These are phyloP conservation scores for Rasamsonia emersonii DNA, from an alignment of 2,329 filamentous ascomycete genomes.

Conservation along the genomic window DNA sequence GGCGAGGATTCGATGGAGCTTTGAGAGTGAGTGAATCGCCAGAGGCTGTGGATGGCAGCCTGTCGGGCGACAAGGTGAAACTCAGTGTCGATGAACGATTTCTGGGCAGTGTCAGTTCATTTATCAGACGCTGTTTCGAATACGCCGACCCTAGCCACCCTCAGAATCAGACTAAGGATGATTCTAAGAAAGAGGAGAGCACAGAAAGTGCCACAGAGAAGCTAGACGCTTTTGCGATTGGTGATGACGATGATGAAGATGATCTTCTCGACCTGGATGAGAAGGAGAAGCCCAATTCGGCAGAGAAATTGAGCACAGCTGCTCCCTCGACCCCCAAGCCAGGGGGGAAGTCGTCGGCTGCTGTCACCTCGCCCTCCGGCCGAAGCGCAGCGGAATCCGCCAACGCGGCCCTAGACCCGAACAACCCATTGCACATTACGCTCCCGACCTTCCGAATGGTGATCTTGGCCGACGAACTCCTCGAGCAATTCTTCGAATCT, in stretches of 20 bases:
- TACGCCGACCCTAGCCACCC: conserved; percentile 90
- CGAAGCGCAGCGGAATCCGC: conserved; percentile 66
- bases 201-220: conserved; percentile 29
- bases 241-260: conserved; percentile 58
- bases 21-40: conserved; percentile 57
- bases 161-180: conserved; percentile 42
- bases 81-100: conserved; percentile 75
- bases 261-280: conserved; percentile 34
- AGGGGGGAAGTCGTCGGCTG: conserved; percentile 34
- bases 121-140: conserved; percentile 93
- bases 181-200: conserved; percentile 14
- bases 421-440: conserved; percentile 89
- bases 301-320: conserved; percentile 10
- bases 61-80: conserved; percentile 32
- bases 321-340: conserved; percentile 15
- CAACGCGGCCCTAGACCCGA: conserved; percentile 84
- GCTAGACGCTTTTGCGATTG: conserved; percentile 62
- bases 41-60: conserved; percentile 37
- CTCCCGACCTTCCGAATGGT: conserved; percentile 98
- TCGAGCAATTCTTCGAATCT: conserved; percentile 96
- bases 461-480: conserved; percentile 84
- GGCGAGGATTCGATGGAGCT: conserved; percentile 72
- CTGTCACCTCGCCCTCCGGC: conserved; percentile 17
- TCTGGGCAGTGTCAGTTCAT: conserved; percentile 84
- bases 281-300: conserved; percentile 18